These are phyloP conservation scores for Venturia asperata DNA, from an alignment of 2,329 filamentous ascomycete species.

Conservation along the genomic window DNA sequence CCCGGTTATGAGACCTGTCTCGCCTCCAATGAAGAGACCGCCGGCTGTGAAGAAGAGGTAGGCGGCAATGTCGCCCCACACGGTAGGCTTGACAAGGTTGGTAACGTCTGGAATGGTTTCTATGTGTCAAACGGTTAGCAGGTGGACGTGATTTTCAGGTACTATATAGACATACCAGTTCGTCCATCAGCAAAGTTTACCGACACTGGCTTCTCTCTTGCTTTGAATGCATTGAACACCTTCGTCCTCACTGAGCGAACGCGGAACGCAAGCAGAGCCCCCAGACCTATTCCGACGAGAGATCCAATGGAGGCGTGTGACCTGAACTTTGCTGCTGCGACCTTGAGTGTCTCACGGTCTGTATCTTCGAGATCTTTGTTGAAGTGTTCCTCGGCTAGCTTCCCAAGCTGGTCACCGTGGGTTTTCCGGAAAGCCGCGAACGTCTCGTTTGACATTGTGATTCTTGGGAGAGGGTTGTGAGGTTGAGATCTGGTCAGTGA, in stretches of 20 bases:
- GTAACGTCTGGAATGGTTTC: conserved; percentile 57
- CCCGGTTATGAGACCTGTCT: conserved; percentile 54
- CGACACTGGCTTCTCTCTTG: conserved; percentile 54
- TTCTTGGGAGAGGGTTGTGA: neutral
- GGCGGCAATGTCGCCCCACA: conserved; percentile 53
- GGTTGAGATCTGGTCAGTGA: neutral
- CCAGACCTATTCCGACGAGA: conserved; percentile 52
- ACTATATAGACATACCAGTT: conserved; percentile 37
- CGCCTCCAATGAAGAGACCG: conserved; percentile 58
- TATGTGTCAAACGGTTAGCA: conserved; percentile 25
- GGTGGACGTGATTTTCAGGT: too few relatives aligned
- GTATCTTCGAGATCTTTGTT: conserved; percentile 50
- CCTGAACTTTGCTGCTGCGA: conserved; percentile 49
- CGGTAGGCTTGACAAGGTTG: conserved; percentile 49
- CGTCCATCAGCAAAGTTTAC: conserved; percentile 56
- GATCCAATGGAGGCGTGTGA: conserved; percentile 53
- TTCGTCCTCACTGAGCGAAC: conserved; percentile 48
- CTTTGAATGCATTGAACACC: conserved; percentile 57
- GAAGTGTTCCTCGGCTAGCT: conserved; percentile 52
- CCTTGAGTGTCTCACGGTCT: conserved; percentile 52
- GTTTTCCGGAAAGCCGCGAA: conserved; percentile 42
- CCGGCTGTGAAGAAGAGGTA: conserved; percentile 57
- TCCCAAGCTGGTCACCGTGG: conserved; percentile 44
- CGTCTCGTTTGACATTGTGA: conserved; percentile 38
- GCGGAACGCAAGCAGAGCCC: conserved; percentile 50